Conservation (phyloP, 257 asterid species). For the Osmanthus fragrans region DNA sequence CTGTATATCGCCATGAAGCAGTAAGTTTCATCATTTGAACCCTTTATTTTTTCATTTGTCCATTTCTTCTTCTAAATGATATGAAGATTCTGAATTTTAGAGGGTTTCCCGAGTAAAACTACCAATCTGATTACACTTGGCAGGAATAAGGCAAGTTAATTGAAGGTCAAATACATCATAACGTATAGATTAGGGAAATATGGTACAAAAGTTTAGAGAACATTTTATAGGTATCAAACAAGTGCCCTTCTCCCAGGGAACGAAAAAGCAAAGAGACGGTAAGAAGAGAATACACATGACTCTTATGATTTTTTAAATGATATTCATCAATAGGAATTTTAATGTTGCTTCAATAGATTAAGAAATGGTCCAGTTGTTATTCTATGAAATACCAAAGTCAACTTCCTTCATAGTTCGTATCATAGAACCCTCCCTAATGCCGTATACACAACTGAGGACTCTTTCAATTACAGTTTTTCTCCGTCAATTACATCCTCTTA, state of each 20-base stretch:
- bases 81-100: background rate
- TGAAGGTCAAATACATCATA: background rate
- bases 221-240: background rate
- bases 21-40: background rate
- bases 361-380: background rate
- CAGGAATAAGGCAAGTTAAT: background rate
- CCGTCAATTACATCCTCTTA: background rate
- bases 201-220: background rate
- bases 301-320: no score
- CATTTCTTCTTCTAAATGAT: background rate
- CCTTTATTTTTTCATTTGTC: background rate
- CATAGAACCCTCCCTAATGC: background rate
- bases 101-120: background rate
- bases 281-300: background rate
- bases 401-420: conserved; percentile 21
- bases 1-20: background rate
- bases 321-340: background rate
- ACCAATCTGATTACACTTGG: background rate
- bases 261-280: background rate
- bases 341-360: background rate
- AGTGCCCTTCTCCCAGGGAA: background rate
- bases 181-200: background rate
- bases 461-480: background rate
- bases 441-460: background rate
- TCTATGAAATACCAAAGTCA: conserved; percentile 24